Evolutionary conservation across 345 rosid genomes (phyloP).

Genomic region (Brassica carinata): DNA sequence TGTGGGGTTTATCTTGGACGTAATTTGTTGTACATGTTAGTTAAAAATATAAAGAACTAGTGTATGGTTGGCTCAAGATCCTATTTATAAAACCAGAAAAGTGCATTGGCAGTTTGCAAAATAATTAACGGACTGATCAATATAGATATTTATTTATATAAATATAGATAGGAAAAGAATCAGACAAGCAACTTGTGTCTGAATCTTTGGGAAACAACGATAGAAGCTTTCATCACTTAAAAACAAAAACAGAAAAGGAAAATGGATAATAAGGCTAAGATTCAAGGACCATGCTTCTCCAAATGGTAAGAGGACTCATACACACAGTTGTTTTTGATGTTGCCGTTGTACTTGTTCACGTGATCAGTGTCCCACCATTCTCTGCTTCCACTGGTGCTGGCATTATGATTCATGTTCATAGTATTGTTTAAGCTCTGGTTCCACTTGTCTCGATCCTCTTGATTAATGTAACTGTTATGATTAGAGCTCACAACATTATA

Average conservation of each 20-base stretch:
- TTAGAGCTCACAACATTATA: background rate
- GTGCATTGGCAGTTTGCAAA: background rate
- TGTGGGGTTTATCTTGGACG: background rate
- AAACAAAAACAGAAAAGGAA: background rate
- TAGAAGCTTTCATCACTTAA: background rate
- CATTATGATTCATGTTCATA: background rate
- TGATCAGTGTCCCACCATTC: background rate
- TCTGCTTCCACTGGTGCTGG: constrained; percentile 6
- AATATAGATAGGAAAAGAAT: no score
- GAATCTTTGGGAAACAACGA: background rate
- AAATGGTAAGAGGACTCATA: background rate
- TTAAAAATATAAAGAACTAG: background rate
- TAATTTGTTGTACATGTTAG: constrained; percentile 5
- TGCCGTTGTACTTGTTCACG: background rate
- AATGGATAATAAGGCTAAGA: background rate
- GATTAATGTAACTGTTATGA: background rate
- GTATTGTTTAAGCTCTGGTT: background rate
- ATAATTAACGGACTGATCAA: background rate
- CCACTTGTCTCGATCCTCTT: background rate
- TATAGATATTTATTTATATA: no score
- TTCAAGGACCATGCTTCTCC: constrained; percentile 9
- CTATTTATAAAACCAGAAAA: background rate
- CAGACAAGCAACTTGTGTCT: background rate
- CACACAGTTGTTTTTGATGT: background rate
- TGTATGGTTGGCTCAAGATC: background rate